A percentile compares a stretch with the other conserved stretches of the same genome.
Evolutionary conservation across 2,329 filamentous ascomycete genomes (phyloP).

Genomic region (Venturia nashicola): DNA sequence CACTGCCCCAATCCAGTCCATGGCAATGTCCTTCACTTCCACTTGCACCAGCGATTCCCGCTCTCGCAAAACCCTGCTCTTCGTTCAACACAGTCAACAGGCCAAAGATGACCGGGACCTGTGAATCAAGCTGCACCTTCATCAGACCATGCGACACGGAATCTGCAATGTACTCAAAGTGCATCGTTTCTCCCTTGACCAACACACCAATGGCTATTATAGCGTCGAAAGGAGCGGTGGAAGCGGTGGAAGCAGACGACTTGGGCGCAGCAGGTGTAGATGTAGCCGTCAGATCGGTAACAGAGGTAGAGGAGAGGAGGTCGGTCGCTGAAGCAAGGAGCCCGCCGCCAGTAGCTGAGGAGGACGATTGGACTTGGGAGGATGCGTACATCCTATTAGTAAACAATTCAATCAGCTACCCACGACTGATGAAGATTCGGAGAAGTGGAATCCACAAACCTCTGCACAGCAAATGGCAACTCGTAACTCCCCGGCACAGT

Average conservation of each 20-base stretch:
- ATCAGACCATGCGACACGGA: slow-evolving; percentile 85
- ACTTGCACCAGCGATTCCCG: slow-evolving; percentile 48
- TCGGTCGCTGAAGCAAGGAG: slow-evolving; percentile 59
- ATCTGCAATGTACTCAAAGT: slow-evolving; percentile 97
- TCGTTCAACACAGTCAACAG: slow-evolving; percentile 81
- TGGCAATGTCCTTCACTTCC: slow-evolving; percentile 64
- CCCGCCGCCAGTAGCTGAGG: slow-evolving; percentile 37
- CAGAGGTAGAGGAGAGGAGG: slow-evolving; percentile 54
- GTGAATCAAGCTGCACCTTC: slow-evolving; percentile 81
- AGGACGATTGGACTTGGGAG: slow-evolving; percentile 70
- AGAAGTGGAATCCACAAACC: slow-evolving; percentile 37
- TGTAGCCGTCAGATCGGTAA: slow-evolving; percentile 52
- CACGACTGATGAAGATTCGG: background rate
- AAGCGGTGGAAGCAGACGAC: slow-evolving; percentile 21
- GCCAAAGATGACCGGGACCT: slow-evolving; percentile 84
- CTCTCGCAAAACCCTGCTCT: slow-evolving; percentile 74
- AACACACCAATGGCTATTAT: slow-evolving; percentile 91
- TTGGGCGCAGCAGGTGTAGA: slow-evolving; percentile 25
- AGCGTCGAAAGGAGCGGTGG: slow-evolving; percentile 66
- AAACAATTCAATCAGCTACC: background rate
- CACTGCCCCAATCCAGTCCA: slow-evolving; percentile 89
- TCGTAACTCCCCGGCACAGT: slow-evolving; percentile 92
- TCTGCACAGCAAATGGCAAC: slow-evolving; percentile 78
- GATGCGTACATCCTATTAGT: slow-evolving; percentile 61
- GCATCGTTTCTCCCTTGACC: slow-evolving; percentile 98